Base-by-base conservation (phyloP, 2,329 filamentous ascomycete genomes). In the Piedraia hortae region DNA sequence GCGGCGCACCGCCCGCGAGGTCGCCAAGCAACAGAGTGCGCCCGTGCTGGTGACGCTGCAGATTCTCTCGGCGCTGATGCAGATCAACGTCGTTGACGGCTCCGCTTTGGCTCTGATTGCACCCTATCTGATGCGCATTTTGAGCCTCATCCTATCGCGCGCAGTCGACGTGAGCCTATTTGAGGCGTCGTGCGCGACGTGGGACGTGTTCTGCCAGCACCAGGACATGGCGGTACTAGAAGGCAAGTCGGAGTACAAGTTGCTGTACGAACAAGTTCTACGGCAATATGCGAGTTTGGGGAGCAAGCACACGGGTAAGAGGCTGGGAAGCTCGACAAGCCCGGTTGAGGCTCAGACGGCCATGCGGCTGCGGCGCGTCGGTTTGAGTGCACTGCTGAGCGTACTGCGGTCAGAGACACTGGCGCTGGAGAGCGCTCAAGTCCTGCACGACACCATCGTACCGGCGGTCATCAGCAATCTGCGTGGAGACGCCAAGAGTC, bases 101-200 rank as follows among this genome's bases (percentile, higher is more conserved):
- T 37, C 80, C 42, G 80, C 91, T 43, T 63, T 91, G 21, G 73
- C 77, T 22, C 64, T 97, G 22, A 89, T 89, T 42, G 77, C 77
- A 21, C 61, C 62, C 30, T 37, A 73, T 38, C 66, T 91, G 25
- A 62, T 93, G 40, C 73, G 69, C 35, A 72, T 91, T 31, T 61
- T 93, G 38, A 64, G 70, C 32, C 68, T 68, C 25, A 69, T 93
- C 36, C 60, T 93, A 24, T 27, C 31, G 18, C 63, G 65, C 28
- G 88, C 78, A 30, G 66, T 69, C 44, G 77, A 93, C 44, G 71
- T 93, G 31, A 75, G 71, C 34, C 74, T 93, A 66, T 68, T 89
- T 29, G 80, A 93, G 48, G 77, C 80, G 16, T 85, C 77, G 3
- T 59, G 89, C 30, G 62, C 68, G 3, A 77, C 75, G 3, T 91